phyloP scores from a whole-genome alignment of 73 alveolate genomes.

The Paramecium sonneborni region DNA sequence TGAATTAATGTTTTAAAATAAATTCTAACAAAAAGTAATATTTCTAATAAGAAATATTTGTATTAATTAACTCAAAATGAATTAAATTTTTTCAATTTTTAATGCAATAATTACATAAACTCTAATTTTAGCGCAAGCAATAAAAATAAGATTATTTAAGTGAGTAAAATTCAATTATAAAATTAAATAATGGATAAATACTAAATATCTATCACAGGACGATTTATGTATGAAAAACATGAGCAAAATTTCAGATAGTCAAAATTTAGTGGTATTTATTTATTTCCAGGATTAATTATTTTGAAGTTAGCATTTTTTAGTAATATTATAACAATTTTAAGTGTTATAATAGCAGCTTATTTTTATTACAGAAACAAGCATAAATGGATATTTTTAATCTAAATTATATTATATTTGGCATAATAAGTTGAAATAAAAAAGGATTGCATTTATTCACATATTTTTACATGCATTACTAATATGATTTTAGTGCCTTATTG shows the following conservation, averaged over 20 bases:
- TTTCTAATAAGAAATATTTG: no score
- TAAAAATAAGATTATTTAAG: background rate
- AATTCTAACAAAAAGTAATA: no score
- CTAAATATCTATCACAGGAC: background rate
- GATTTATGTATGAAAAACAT: background rate
- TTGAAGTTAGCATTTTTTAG: background rate
- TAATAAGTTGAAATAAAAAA: background rate
- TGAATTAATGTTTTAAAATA: no score
- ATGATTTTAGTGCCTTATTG: background rate
- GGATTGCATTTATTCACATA: background rate
- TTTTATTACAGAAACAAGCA: background rate
- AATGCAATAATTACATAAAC: no score
- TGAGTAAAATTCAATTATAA: background rate
- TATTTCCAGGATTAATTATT: background rate
- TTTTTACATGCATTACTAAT: background rate
- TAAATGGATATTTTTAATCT: background rate
- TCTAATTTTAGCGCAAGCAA: no score
- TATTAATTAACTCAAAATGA: no score
- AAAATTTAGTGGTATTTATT: background rate
- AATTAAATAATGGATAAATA: background rate
- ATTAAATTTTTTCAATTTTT: no score
- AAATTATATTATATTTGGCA: background rate
- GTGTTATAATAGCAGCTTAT: background rate
- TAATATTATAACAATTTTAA: background rate
- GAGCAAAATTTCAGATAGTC: background rate